Base-by-base conservation (phyloP, 495 filamentous ascomycete species). In the Apodospora peruviana region DNA sequence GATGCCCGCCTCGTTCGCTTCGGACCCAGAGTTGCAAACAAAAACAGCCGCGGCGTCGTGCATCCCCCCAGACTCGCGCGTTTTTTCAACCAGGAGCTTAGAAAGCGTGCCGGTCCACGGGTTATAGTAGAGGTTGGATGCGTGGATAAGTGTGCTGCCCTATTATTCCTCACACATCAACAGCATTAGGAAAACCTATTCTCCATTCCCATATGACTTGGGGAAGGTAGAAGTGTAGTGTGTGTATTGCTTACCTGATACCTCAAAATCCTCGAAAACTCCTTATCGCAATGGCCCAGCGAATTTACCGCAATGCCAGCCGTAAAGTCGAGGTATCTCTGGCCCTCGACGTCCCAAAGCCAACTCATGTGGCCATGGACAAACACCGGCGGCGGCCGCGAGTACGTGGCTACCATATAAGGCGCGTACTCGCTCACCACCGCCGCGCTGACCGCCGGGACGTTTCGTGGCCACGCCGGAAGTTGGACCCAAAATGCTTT, bases 1-100 rank as follows among this genome's bases (percentile, higher is more conserved):
- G 59, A 98, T 87, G 5, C 91, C 93, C 1, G 93, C 93, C 70
- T 98, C 93, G 66, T 98, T 98, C 59, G 93, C 93, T 69, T 97
- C 93, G 25, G 81, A 83, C 29, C 93, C 93, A 12, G 88, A 93
- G 71, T 97, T 98, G 72, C 87, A 95, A 55, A 98, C 77, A 69
- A 98, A 98, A 0, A 85, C 89, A 51, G 85, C 77, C n/a, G 79
- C 69, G 4, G 86, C 91, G 58, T 82, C 77, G 55, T 85, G 79
- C 85, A 97, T 95, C 36, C 73, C 84, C 44, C 88, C 90, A 0
- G 84, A 81, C 45, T 79, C 78, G 40, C 72, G 59, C 2, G 93
- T 98, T 51, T 81, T 78, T 34, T 85, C 70, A 25, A 98, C 79
- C n/a, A 98, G 76, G n/a, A 86, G 70, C 64, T 89, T 79, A 51